A percentile compares a stretch with the other conserved stretches of the same genome.
phyloP scores from a whole-genome alignment of 23 red algal genomes.

The Gracilaria vermiculophylla region DNA sequence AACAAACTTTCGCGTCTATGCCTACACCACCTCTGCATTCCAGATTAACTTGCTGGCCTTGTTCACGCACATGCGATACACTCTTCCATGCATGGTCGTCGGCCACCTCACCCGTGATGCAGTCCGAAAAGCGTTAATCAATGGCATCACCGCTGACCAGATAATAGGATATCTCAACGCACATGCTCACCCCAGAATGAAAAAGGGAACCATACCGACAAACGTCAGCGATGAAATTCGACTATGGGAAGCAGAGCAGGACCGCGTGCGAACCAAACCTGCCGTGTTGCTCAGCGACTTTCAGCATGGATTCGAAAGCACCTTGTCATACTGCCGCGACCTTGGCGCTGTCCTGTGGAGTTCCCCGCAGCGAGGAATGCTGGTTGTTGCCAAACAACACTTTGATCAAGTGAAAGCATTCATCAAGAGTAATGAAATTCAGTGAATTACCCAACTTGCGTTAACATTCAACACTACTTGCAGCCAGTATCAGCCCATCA shows the following conservation, averaged over 20 bases:
- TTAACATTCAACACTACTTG: no score
- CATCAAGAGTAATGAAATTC: slow-evolving; percentile 31
- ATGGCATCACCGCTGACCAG: slow-evolving; percentile 97
- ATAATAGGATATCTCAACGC: slow-evolving; percentile 89
- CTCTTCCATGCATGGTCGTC: slow-evolving; percentile 89
- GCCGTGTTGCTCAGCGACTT: slow-evolving; percentile 90
- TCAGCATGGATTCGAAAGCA: slow-evolving; percentile 47
- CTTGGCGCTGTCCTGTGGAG: slow-evolving; percentile 72
- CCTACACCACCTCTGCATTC: slow-evolving; percentile 86
- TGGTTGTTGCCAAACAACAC: slow-evolving; percentile 33
- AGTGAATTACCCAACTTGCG: neutral
- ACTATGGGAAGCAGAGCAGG: slow-evolving; percentile 95
- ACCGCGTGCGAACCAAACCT: slow-evolving; percentile 65
- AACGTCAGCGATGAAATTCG: slow-evolving; percentile 89
- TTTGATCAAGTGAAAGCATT: slow-evolving; percentile 59
- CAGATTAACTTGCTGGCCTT: slow-evolving; percentile 89
- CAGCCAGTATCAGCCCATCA: no score
- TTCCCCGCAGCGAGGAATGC: slow-evolving; percentile 3
- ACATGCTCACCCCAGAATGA: slow-evolving; percentile 79
- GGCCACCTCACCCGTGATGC: slow-evolving; percentile 81
- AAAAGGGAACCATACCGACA: slow-evolving; percentile 70
- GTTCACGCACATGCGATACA: slow-evolving; percentile 88
- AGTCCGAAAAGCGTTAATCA: slow-evolving; percentile 82
- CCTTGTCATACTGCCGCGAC: slow-evolving; percentile 47
- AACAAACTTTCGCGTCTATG: slow-evolving; percentile 98